Base-by-base conservation (phyloP, 208 protist genomes). In the Trypanosoma platydactyli region DNA sequence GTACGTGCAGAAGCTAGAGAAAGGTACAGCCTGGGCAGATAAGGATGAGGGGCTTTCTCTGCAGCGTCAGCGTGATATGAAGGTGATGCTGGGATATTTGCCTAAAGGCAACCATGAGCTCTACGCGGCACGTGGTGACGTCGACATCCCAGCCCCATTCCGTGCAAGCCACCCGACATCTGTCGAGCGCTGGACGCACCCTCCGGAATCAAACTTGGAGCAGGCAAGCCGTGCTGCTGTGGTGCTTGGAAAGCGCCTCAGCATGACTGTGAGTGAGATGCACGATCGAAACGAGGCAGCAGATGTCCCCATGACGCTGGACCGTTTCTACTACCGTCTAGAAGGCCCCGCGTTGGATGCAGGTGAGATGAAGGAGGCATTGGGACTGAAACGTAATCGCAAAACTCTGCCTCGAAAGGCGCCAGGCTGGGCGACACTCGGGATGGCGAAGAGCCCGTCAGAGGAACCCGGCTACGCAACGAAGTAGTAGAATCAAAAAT, bases 221-320 rank as follows among this genome's bases (percentile, higher is more conserved):
- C 89, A 95, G 69, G 86, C 89, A 13, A 81, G 77, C 44, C 81
- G 89, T 41, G 89, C 84, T 44, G 83, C 89, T 29, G 86, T 84
- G 6, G 77, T 76, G n/a, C 65, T 95, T 27, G 89, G 86, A 45
- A 91, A 92, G 75, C 83, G 89, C 15, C 83, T 82, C n/a, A 40
- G 70, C 50, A 92, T 95, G 86, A 65, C 73, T 46, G 84, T 95
- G 64, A 95, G 86, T 51, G 86, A 92, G 27, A 95, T 95, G 89
- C 89, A 95, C 69, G 89, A 92, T 68, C 50, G 57, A n/a, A 81
- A 81, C 57, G 89, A 95, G 59, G 91, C 86, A 15, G 65, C 81
- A 1, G 89, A 92, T 58, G 89, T 89, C 62, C 81, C 86, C n/a
- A 84, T 80, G 18, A 78, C 80, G 60, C 76, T 95, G 20, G 84